Base-by-base conservation (phyloP, 352 stramenopile genomes). In the Peronospora destructor region DNA sequence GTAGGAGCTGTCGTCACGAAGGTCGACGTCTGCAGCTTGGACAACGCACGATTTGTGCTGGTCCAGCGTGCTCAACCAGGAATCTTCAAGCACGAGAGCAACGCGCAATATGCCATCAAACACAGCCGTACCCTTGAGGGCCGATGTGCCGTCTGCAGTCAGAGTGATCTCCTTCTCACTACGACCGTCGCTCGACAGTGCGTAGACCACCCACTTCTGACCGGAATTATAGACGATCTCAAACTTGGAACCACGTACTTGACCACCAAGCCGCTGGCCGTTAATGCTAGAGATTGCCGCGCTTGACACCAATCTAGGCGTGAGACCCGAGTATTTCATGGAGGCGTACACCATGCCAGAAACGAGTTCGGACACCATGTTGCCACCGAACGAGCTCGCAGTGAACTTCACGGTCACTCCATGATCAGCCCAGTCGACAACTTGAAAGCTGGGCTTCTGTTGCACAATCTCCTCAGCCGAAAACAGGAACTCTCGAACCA, bases 321-420 rank as follows among this genome's bases (percentile, higher is more conserved):
- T 64, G 9, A 84, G 52, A 10, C 63, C 56, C 14, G 45, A 59
- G 60, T 84, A 87, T 33, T 61, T 72, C 23, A 61, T 66, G 0
- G 73, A 76, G 11, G 62, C 38, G 56, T 84, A 85, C 21, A 76
- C 64, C 74, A 85, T 85, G n/a, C 76, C 76, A 25, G 64, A 80
- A 10, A 85, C 72, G 9, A 87, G 48, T 14, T 73, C 59, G 23
- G 74, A 68, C 14, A 72, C 49, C 48, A 88, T 76, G 14, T 19
- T 56, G 28, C 56, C 55, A 36, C 54, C 34, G 21, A 49, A 53
- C 13, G 42, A 60, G 8, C 47, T 45, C 19, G 58, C 49, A 45
- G 56, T 43, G 35, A 85, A 68, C 39, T 73, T 66, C 12, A 87
- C 45, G 9, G 55, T 78, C 54, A 81, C 73, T 14, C 73, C 68